Percentiles rank a stretch among this genome's conserved stretches.
Evolutionary conservation across 2,329 filamentous ascomycete species (phyloP).

Genomic region (Fusarium floridanum): DNA sequence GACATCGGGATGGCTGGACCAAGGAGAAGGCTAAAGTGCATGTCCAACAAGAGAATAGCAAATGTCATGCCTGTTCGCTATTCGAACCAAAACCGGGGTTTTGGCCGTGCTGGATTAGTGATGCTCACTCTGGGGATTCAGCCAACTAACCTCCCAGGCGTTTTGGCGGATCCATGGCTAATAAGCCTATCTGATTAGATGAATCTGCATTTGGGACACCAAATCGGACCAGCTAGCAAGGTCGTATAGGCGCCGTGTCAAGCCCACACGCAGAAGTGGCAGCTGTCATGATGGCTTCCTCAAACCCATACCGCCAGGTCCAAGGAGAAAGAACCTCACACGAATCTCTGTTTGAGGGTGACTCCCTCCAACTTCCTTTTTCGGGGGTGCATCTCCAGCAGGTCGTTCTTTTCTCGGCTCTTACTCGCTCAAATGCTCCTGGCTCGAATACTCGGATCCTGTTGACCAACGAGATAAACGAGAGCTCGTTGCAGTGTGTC

Average conservation of each 20-base stretch:
- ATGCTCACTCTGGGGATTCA: conserved; percentile 5
- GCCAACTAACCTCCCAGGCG: conserved; percentile 11
- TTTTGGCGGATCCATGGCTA: conserved; percentile 8
- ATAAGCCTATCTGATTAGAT: conserved; percentile 30
- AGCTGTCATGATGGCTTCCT: conserved; percentile 14
- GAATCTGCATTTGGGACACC: conserved; percentile 6
- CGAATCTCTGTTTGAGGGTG: not conserved
- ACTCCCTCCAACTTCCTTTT: conserved; percentile 20
- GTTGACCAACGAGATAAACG: conserved; percentile 22
- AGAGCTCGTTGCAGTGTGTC: conserved; percentile 14
- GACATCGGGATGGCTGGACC: conserved; percentile 12
- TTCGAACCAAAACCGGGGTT: not conserved
- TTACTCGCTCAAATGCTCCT: conserved; percentile 33
- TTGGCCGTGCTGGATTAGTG: not conserved
- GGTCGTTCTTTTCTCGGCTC: conserved; percentile 19
- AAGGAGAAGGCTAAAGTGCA: conserved; percentile 9
- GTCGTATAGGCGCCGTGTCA: conserved; percentile 16
- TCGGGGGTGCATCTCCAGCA: not conserved
- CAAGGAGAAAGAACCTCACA: not conserved
- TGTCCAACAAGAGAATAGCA: conserved; percentile 10
- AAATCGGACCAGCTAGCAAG: conserved; percentile 1
- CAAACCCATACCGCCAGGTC: not conserved
- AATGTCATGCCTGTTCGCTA: conserved; percentile 1
- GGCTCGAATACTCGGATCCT: conserved; percentile 10
- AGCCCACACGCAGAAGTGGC: conserved; percentile 9